These are phyloP conservation scores for Malassezia yamatoensis DNA, from an alignment of 1,284 basidiomycete species.

Conservation along the genomic window DNA sequence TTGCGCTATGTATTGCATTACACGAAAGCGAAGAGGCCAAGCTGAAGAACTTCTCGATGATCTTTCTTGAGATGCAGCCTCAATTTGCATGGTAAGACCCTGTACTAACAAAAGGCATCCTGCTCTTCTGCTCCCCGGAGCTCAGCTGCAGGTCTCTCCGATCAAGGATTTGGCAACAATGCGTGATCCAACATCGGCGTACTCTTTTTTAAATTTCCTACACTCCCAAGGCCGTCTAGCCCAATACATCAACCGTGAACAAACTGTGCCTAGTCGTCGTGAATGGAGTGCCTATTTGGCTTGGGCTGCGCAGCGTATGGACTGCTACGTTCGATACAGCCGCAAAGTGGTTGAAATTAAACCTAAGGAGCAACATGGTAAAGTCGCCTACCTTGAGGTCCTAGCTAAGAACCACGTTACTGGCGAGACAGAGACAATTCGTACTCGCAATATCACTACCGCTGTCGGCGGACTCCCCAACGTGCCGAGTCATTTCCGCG, in stretches of 20 bases:
- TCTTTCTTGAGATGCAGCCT: constrained; percentile 39
- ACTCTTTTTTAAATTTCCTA: constrained; percentile 44
- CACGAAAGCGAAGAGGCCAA: constrained; percentile 33
- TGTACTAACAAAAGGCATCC: constrained; percentile 21
- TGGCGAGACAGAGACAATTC: constrained; percentile 17
- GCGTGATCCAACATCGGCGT: constrained; percentile 45
- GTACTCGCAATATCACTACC: constrained; percentile 35
- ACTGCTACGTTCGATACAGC: constrained; percentile 30
- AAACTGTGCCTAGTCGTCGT: constrained; percentile 37
- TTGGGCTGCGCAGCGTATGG: constrained; percentile 42
- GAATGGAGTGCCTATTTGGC: constrained; percentile 47
- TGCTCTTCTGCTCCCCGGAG: constrained; percentile 40
- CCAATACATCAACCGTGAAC: constrained; percentile 45
- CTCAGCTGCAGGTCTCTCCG: constrained; percentile 46
- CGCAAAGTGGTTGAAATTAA: constrained; percentile 35
- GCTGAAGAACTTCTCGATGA: constrained; percentile 24
- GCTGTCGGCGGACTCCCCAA: constrained; percentile 37
- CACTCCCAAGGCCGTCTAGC: constrained; percentile 37
- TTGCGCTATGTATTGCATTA: constrained; percentile 42
- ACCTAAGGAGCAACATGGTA: constrained; percentile 22
- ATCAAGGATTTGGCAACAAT: constrained; percentile 46
- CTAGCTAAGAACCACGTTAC: constrained; percentile 16
- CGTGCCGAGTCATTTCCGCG: constrained; percentile 27
- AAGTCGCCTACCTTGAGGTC: constrained; percentile 23
- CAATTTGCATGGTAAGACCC: constrained; percentile 34